Percentiles rank a stretch among this genome's conserved stretches.
Evolutionary conservation across 805 yeast species (phyloP).

Genomic region (Nakazawaea pomicola): DNA sequence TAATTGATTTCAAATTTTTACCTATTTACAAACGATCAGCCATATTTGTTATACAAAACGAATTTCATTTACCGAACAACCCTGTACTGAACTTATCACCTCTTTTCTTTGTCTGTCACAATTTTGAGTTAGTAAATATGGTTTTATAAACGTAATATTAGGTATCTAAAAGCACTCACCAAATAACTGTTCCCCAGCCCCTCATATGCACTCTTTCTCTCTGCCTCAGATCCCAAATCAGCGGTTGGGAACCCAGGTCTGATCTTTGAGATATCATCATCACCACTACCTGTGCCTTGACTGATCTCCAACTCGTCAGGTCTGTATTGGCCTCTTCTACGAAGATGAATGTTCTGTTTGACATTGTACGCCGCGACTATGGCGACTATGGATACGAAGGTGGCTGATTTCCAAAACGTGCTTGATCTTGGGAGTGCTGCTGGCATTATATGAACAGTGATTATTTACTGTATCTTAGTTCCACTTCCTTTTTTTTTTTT

Average conservation of each 20-base stretch:
- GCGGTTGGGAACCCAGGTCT: slow-evolving; percentile 51
- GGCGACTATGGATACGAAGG: slow-evolving; percentile 24
- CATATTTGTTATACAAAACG: slow-evolving; percentile 6
- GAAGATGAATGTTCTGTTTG: slow-evolving; percentile 29
- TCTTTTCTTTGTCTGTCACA: slow-evolving; percentile 23
- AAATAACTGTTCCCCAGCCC: slow-evolving; percentile 60
- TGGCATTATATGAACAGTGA: background rate
- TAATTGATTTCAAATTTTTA: too few relatives aligned
- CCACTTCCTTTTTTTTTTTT: background rate
- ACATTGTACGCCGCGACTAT: slow-evolving; percentile 28
- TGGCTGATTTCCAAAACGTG: slow-evolving; percentile 24
- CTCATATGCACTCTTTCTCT: slow-evolving; percentile 59
- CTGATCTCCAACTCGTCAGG: slow-evolving; percentile 30
- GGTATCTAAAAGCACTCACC: slow-evolving; percentile 29
- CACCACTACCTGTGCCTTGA: slow-evolving; percentile 24
- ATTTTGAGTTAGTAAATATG: slow-evolving; percentile 1
- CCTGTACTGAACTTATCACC: slow-evolving; percentile 30
- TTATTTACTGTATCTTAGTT: background rate
- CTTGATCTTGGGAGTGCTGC: slow-evolving; percentile 8
- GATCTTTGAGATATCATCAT: slow-evolving; percentile 30
- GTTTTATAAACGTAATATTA: background rate
- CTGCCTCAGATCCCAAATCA: slow-evolving; percentile 27
- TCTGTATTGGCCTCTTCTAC: slow-evolving; percentile 28
- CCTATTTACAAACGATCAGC: slow-evolving; percentile 1
- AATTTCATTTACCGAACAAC: slow-evolving; percentile 13